Evolutionary conservation across 2,329 filamentous ascomycete genomes (phyloP).

Genomic region (Fusarium sp.): DNA sequence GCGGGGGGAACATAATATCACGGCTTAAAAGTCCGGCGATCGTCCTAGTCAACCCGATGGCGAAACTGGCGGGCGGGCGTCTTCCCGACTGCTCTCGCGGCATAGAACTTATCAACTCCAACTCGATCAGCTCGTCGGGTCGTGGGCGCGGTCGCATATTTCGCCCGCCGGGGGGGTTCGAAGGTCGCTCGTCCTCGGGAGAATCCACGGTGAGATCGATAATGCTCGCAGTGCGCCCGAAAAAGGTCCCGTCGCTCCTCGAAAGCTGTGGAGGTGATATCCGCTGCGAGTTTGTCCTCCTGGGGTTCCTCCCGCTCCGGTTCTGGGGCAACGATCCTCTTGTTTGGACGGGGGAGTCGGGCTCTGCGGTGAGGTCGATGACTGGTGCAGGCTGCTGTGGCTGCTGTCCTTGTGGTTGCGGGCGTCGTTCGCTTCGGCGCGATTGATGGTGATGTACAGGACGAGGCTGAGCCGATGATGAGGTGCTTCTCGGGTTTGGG

Average conservation of each 20-base stretch:
- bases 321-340: slow-evolving; percentile 45
- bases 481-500: slow-evolving; percentile 27
- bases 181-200: slow-evolving; percentile 48
- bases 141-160: slow-evolving; percentile 17
- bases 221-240: slow-evolving; percentile 50
- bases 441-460: background rate
- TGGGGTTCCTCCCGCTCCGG: slow-evolving; percentile 50
- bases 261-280: slow-evolving; percentile 56
- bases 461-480: slow-evolving; percentile 9
- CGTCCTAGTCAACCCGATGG: slow-evolving; percentile 41
- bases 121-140: slow-evolving; percentile 44
- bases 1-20: slow-evolving; percentile 38
- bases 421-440: slow-evolving; percentile 17
- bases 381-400: slow-evolving; percentile 47
- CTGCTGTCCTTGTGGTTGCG: slow-evolving; percentile 5
- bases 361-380: slow-evolving; percentile 64
- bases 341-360: slow-evolving; percentile 58
- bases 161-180: slow-evolving; percentile 33
- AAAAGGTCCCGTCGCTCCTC: slow-evolving; percentile 59
- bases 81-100: slow-evolving; percentile 39
- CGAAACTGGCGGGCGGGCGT: slow-evolving; percentile 32
- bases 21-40: slow-evolving; percentile 43
- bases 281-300: slow-evolving; percentile 56
- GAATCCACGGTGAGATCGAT: slow-evolving; percentile 67
- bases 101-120: slow-evolving; percentile 39